Conservation (phyloP, 192 early-diverging fungal species). For the Thamnidium elegans region DNA sequence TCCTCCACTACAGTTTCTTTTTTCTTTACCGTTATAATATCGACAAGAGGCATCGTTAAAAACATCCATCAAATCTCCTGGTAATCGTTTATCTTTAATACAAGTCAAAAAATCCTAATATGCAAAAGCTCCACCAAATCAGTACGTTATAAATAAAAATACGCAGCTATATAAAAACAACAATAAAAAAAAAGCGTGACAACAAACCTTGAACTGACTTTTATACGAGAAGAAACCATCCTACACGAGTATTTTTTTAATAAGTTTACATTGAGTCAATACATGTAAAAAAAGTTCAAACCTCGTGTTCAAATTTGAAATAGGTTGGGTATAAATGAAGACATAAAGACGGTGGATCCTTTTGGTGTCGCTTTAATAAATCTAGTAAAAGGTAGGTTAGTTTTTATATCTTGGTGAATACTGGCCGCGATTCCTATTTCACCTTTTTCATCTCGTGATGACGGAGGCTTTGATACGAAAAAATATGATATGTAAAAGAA, state of each 20-base stretch:
- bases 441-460: slow-evolving; percentile 16
- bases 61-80: slow-evolving; percentile 66
- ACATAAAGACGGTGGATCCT: slow-evolving; percentile 56
- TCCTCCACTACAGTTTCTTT: neutral
- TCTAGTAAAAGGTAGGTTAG: slow-evolving; percentile 31
- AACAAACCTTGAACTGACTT: slow-evolving; percentile 50
- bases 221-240: slow-evolving; percentile 55
- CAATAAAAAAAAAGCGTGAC: neutral
- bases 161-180: too few species aligned
- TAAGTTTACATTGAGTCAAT: neutral
- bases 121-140: neutral
- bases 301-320: slow-evolving; percentile 70
- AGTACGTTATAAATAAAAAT: neutral
- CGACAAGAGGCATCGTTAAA: slow-evolving; percentile 57
- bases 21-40: slow-evolving; percentile 44
- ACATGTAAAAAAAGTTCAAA: neutral
- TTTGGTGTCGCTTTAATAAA: slow-evolving; percentile 45
- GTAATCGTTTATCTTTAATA: slow-evolving; percentile 51
- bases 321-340: slow-evolving; percentile 69
- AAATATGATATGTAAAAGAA: neutral
- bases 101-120: slow-evolving; percentile 48
- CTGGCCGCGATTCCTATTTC: neutral
- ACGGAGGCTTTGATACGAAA: neutral
- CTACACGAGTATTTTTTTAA: slow-evolving; percentile 12
- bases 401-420: neutral